A percentile compares a stretch with the other conserved stretches of the same genome.
phyloP scores from a whole-genome alignment of 139 green algal genomes.

The Eudorina sp. region DNA sequence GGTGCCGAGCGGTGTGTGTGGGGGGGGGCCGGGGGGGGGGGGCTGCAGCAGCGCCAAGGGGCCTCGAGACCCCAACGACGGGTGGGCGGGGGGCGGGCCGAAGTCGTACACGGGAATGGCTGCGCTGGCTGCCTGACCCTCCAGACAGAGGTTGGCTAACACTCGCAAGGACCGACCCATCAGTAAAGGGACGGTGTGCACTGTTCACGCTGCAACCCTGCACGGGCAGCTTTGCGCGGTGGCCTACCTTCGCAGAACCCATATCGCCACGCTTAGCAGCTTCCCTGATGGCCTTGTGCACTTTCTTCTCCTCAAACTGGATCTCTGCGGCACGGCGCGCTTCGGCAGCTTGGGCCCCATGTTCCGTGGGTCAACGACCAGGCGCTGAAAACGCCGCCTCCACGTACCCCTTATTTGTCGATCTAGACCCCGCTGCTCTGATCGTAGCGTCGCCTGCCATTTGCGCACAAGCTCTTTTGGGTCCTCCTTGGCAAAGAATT shows the following conservation, averaged over 20 bases:
- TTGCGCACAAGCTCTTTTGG: constrained; percentile 71
- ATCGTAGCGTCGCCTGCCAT: constrained; percentile 66
- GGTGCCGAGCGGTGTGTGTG: no score
- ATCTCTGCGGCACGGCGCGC: constrained; percentile 70
- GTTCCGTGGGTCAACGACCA: not conserved
- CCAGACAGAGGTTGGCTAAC: no score
- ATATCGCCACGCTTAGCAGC: constrained; percentile 88
- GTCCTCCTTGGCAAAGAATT: constrained; percentile 46
- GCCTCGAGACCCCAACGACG: no score
- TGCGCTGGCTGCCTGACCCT: no score
- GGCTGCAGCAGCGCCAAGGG: no score
- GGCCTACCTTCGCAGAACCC: constrained; percentile 70
- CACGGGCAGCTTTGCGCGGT: no score
- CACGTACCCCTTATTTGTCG: constrained; percentile 62
- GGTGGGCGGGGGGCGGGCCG: no score
- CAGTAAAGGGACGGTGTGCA: no score
- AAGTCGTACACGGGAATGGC: no score
- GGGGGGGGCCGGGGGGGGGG: no score
- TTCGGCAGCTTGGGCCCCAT: not conserved
- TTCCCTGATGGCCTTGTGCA: constrained; percentile 80
- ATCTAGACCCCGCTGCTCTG: constrained; percentile 67
- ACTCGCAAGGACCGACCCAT: no score
- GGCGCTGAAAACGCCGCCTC: not conserved
- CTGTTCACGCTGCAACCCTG: no score
- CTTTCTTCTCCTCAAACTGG: constrained; percentile 86